These are phyloP conservation scores for Chaetomium olivaceum DNA, from an alignment of 2,329 filamentous ascomycete species.

Conservation along the genomic window DNA sequence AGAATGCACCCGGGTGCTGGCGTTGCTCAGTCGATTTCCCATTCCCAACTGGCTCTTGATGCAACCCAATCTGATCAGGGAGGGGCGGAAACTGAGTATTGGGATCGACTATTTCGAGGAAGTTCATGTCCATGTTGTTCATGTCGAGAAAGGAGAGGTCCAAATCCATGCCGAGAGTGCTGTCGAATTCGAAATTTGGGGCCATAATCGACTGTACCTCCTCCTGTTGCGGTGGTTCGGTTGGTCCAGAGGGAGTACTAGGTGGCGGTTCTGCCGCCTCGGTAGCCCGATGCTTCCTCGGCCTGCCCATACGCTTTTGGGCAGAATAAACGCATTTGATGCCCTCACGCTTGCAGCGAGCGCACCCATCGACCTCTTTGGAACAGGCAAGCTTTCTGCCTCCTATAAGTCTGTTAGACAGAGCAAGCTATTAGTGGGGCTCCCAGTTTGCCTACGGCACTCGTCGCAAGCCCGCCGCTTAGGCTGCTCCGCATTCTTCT, in stretches of 20 bases:
- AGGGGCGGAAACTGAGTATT: slow-evolving; percentile 28
- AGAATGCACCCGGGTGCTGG: slow-evolving; percentile 21
- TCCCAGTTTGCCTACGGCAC: slow-evolving; percentile 54
- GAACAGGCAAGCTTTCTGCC: slow-evolving; percentile 65
- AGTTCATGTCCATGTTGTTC: slow-evolving; percentile 37
- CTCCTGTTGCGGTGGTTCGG: slow-evolving; percentile 16
- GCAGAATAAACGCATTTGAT: slow-evolving; percentile 62
- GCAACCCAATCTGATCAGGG: slow-evolving; percentile 6
- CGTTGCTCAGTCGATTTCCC: slow-evolving; percentile 14
- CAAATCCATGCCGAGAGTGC: slow-evolving; percentile 35
- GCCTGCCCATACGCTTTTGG: slow-evolving; percentile 67
- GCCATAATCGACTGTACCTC: slow-evolving; percentile 15
- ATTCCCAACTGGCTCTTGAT: background rate
- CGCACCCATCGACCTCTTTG: slow-evolving; percentile 61
- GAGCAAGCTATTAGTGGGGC: background rate
- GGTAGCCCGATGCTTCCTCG: slow-evolving; percentile 55
- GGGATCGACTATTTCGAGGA: slow-evolving; percentile 42
- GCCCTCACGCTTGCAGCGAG: slow-evolving; percentile 58
- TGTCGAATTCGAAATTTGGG: slow-evolving; percentile 30
- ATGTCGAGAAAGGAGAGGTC: slow-evolving; percentile 42
- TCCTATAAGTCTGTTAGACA: slow-evolving; percentile 45
- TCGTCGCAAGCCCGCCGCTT: slow-evolving; percentile 67
- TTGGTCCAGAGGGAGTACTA: background rate
- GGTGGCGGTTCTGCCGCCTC: slow-evolving; percentile 33
- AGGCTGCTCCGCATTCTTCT: slow-evolving; percentile 27